These are phyloP conservation scores for Tarenaya hassleriana DNA, from an alignment of 345 rosid genomes.

Conservation along the genomic window DNA sequence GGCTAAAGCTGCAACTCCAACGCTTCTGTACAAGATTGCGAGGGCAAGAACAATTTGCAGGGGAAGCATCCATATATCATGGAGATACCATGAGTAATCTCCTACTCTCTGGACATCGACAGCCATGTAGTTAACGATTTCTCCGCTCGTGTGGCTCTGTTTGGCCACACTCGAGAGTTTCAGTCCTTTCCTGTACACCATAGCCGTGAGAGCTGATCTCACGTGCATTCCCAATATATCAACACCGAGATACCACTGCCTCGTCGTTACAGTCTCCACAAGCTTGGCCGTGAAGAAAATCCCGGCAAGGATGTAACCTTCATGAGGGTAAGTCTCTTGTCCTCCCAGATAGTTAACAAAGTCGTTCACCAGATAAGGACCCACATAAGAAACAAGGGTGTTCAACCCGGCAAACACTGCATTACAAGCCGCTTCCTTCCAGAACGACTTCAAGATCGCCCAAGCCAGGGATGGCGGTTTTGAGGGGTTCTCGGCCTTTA, in stretches of 20 bases:
- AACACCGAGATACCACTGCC: slow-evolving; percentile 99
- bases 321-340: slow-evolving; percentile 72
- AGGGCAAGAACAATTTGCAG: slow-evolving; percentile 94
- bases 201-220: slow-evolving; percentile 93
- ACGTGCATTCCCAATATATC: slow-evolving; percentile 99
- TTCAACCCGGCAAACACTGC: slow-evolving; percentile 87
- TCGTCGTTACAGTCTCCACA: slow-evolving; percentile 81
- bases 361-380: slow-evolving; percentile 93
- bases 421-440: slow-evolving; percentile 96
- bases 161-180: slow-evolving; percentile 80
- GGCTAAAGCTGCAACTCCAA: slow-evolving; percentile 89
- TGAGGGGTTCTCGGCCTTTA: slow-evolving; percentile 63
- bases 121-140: slow-evolving; percentile 96
- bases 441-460: slow-evolving; percentile 78
- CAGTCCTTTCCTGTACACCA: slow-evolving; percentile 92
- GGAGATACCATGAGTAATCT: slow-evolving; percentile 97
- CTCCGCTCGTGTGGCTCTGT: slow-evolving; percentile 96
- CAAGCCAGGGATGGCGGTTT: slow-evolving; percentile 82
- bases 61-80: slow-evolving; percentile 99
- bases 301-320: slow-evolving; percentile 94
- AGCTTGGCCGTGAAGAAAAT: slow-evolving; percentile 89
- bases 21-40: slow-evolving; percentile 86
- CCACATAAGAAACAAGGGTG: slow-evolving; percentile 90
- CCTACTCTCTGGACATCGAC: slow-evolving; percentile 97
- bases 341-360: slow-evolving; percentile 95